Evolutionary conservation across 805 yeast species (phyloP), one percentile per base, ranked within the genome.

Genomic region (Saccharomyces paradoxus): DNA sequence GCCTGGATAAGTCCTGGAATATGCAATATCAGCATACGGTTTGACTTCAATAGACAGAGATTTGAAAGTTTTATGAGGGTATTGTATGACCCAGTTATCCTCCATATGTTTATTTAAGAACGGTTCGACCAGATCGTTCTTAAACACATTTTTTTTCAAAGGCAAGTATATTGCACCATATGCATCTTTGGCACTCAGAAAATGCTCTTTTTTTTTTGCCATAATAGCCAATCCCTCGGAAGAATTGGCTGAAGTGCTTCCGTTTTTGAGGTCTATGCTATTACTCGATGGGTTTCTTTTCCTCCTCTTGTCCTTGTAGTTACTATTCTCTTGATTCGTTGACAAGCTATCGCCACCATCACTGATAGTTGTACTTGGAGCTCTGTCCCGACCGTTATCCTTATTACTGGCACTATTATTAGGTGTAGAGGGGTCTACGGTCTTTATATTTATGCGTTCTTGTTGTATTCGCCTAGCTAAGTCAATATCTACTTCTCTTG

Each of bases 1-100:
- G 0, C 96, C 96, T 30, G 89, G 77, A 44, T 89, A 79, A 0
- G 92, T 91, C 51, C 69, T 72, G 55, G 69, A 67, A 56, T 73
- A 82, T 73, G 68, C 78, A 30, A 76, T 75, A 49, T 86, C 94
- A 1, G 84, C 71, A 54, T 81, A 79, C 0, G 83, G 70, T 65
- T 77, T 82, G 12, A 89, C 86, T 41, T 74, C 67, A 14, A 65
- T 51, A 1, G 70, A 60, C 4, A 69, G 31, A 9, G 65, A 54
- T 47, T 56, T 55, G 41, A 66, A 68, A 4, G 46, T 54, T n/a
- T 55, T 50, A 1, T 55, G 32, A 14, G 53, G 52, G 49, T 60
- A 37, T 2, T 59, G 55, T 13, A 55, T 12, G 4, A 68, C 57
- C 55, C 58, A 59, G 22, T 60, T 70, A 24, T 73, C 72, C 41